Percentiles rank a stretch among this genome's conserved stretches.
Conservation (phyloP, 495 filamentous ascomycete genomes). For the Aspergillus bridgeri region DNA sequence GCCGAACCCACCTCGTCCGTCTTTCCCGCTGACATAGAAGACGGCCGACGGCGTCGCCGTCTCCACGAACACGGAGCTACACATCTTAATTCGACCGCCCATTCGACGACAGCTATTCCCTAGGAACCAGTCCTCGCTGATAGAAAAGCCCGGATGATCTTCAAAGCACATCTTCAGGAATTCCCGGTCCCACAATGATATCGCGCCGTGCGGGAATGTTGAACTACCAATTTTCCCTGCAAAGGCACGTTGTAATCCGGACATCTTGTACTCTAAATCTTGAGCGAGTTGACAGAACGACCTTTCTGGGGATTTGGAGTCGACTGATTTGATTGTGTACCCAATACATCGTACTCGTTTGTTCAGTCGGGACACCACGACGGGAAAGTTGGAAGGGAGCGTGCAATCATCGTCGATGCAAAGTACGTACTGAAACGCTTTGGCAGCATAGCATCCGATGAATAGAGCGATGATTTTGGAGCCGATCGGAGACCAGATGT, state of each 20-base stretch:
- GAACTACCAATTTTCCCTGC: conserved; percentile 40
- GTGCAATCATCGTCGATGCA: conserved; percentile 49
- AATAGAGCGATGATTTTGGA: conserved; percentile 47
- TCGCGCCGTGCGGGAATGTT: conserved; percentile 44
- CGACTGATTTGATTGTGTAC: conserved; percentile 44
- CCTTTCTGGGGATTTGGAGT: conserved; percentile 26
- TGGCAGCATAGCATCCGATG: conserved; percentile 42
- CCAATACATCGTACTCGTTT: conserved; percentile 37
- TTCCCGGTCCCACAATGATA: conserved; percentile 42
- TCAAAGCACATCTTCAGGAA: conserved; percentile 41
- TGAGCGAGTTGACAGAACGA: conserved; percentile 44
- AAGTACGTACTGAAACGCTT: conserved; percentile 38
- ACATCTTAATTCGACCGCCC: conserved; percentile 48
- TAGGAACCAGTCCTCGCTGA: conserved; percentile 48
- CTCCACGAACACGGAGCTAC: conserved; percentile 46
- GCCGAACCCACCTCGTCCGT: conserved; percentile 44
- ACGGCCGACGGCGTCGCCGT: conserved; percentile 43
- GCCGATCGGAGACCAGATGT: conserved; percentile 37
- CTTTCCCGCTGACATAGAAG: conserved; percentile 33
- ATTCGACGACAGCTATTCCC: conserved; percentile 42
- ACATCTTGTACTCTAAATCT: conserved; percentile 47
- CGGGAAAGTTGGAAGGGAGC: conserved; percentile 40
- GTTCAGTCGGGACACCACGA: conserved; percentile 38
- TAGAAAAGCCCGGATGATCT: conserved; percentile 42
- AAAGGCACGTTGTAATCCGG: conserved; percentile 36